Evolutionary conservation across 1,284 basidiomycete genomes (phyloP), one percentile per base, ranked within the genome.

Genomic region (Rhodotorula mucilaginosa): DNA sequence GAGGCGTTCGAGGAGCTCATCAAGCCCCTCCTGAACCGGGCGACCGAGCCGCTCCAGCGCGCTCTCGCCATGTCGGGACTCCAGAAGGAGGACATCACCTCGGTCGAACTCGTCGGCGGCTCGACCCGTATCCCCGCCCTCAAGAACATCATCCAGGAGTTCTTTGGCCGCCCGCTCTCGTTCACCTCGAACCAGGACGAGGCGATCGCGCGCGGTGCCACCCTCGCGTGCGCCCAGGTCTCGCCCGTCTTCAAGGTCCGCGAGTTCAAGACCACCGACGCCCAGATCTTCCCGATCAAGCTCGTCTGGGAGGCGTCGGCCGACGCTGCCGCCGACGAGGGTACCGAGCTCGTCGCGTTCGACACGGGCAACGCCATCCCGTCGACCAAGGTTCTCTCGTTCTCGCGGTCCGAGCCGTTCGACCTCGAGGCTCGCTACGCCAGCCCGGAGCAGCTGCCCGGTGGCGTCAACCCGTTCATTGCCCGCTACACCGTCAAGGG

Each of bases 141-240:
- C 79, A 88, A 88, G 81, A 83, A 84, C 75, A 85, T 86, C 79
- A 87, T 90, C 80, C 84, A 86, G 78, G 81, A 83, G 60, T 87
- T 86, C 81, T 89, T 88, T 81, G 86, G 85, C 73, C 93, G 92
- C 83, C 76, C 83, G 29, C 88, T 97, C 75, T 90, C 87, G 31
- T 90, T 89, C 78, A 97, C 94, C 61, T 88, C 95, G 80, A 97
- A 96, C 85, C 92, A 94, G 84, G 94, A 97, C 77, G 94, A 97
- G 84, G 93, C 94, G 73, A 86, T 93, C 75, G 92, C 92, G 26
- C 91, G 94, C 64, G 94, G 94, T 70, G 91, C 93, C 63, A 96
- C 94, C 65, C 94, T 97, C 81, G 88, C 92, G 57, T 96, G 93
- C 80, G 93, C 94, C 52, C 92, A 91, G 84, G 89, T 95, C 75